Base-by-base conservation (phyloP, 257 asterid species). In the Solanum okadae region DNA sequence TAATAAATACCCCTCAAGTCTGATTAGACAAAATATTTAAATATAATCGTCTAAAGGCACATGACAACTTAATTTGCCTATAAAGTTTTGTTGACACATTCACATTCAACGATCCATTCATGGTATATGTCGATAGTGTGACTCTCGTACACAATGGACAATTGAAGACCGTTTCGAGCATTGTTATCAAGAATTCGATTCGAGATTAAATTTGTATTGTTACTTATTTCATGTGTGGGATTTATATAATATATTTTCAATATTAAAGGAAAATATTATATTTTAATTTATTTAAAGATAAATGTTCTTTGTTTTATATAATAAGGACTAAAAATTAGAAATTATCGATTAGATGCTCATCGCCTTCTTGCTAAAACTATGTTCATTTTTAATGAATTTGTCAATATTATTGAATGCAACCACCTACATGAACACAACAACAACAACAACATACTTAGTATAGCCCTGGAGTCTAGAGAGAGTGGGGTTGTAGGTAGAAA, bases 61-160 rank as follows among this genome's bases (percentile, higher is more conserved):
- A 49, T 5, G 59, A 49, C 20, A 52, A 6, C 3, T 52, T 52
- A 18, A 52, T 52, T 52, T 16, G 10, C 6, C 18, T 0, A 52
- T 52, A 16, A 52, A 16, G 1, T 49, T 49, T 16, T 15, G 22
- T 49, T 49, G 56, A 13, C 73, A 65, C 34, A 6, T 90, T 95
- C 73, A 25, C 34, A 6, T 90, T 96, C 99, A 33, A 95, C 98
- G 22, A 96, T 95, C 98, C 99, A 96, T 83, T 96, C 98, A 65
- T 98, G 91, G 68, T 96, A 96, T 88, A 94, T 88, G 90, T 95
- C 95, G 52, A 96, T 95, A 42, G 98, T 91, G 93, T 18, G 89
- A 65, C 73, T 4, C 8, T 91, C 88, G 98, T 94, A 94, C 98
- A 94, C 90, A 92, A 95, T 49, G 20, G 61, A 15, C 1, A 15